Percentiles rank a stretch among this genome's conserved stretches.
phyloP scores from a whole-genome alignment of 2,329 filamentous ascomycete species.

The Calonectria leucothoes region DNA sequence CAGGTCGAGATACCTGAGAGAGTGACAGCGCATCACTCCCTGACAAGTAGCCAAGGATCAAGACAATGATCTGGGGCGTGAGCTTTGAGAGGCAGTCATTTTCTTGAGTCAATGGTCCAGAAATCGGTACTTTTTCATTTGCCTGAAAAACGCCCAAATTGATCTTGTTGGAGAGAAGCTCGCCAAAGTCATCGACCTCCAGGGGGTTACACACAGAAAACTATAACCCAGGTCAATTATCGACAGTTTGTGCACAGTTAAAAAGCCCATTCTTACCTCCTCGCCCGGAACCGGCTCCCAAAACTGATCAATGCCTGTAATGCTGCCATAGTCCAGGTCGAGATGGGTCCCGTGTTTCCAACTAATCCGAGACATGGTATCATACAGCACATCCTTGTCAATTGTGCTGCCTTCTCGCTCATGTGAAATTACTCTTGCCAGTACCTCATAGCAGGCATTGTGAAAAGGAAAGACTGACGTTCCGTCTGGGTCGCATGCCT shows the following conservation, averaged over 20 bases:
- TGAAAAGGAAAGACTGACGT: conserved; percentile 19
- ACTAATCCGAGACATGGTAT: conserved; percentile 1
- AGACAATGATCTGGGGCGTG: not conserved
- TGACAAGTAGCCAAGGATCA: not conserved
- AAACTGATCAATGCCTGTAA: not conserved
- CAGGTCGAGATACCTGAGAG: not conserved
- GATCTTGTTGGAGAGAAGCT: not conserved
- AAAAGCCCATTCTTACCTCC: conserved; percentile 1
- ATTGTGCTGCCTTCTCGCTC: not conserved
- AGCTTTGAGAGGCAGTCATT: not conserved
- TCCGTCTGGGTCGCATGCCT: not conserved
- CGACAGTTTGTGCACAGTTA: too few species aligned
- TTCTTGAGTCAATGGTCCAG: not conserved
- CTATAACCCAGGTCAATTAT: not conserved
- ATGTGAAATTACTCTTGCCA: not conserved
- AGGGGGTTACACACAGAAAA: conserved; percentile 10
- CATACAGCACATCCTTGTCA: conserved; percentile 2
- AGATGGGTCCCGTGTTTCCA: not conserved
- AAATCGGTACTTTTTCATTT: not conserved
- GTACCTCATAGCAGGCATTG: not conserved
- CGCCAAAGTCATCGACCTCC: not conserved
- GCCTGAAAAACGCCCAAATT: not conserved
- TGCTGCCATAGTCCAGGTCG: conserved; percentile 13
- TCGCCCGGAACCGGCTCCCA: conserved; percentile 20
- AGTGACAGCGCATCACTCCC: not conserved